Evolutionary conservation across 257 asterid genomes (phyloP).

Genomic region (Penstemon barbatus): DNA sequence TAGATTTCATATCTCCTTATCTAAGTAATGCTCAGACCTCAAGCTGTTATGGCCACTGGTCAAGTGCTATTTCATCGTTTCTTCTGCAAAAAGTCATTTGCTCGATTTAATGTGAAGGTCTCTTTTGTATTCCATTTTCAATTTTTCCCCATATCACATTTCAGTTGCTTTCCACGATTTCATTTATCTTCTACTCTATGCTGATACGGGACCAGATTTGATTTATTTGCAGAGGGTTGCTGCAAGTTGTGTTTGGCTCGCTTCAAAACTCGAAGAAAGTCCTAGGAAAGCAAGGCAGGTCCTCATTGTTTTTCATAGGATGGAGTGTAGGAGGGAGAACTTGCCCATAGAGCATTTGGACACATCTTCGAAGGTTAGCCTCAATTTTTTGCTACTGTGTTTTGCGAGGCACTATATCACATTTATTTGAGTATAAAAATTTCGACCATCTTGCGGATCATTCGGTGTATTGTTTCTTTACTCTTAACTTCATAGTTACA

Average conservation of each 20-base stretch:
- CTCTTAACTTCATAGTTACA: neutral
- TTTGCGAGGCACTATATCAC: neutral
- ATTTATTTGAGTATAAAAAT: neutral
- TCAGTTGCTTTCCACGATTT: neutral
- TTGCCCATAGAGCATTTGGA: constrained; percentile 81
- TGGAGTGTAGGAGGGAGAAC: constrained; percentile 96
- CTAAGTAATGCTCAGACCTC: constrained; percentile 63
- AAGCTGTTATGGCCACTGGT: constrained; percentile 98
- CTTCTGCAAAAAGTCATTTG: constrained; percentile 91
- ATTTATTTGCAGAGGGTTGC: constrained; percentile 72
- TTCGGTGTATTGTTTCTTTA: neutral
- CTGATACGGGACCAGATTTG: constrained; percentile 25
- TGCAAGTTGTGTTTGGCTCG: constrained; percentile 99
- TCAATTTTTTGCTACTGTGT: constrained; percentile 13
- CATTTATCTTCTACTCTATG: constrained; percentile 14
- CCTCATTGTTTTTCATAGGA: constrained; percentile 83
- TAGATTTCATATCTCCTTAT: constrained; percentile 45
- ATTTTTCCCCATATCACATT: neutral
- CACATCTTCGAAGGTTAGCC: constrained; percentile 66
- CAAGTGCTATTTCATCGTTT: constrained; percentile 95
- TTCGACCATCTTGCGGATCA: constrained; percentile 10
- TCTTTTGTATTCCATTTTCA: constrained; percentile 6
- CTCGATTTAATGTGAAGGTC: constrained; percentile 91
- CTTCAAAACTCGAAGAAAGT: constrained; percentile 95
- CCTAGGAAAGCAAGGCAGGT: constrained; percentile 91